These are phyloP conservation scores for Adansonia digitata DNA, from an alignment of 345 rosid species.

Conservation along the genomic window DNA sequence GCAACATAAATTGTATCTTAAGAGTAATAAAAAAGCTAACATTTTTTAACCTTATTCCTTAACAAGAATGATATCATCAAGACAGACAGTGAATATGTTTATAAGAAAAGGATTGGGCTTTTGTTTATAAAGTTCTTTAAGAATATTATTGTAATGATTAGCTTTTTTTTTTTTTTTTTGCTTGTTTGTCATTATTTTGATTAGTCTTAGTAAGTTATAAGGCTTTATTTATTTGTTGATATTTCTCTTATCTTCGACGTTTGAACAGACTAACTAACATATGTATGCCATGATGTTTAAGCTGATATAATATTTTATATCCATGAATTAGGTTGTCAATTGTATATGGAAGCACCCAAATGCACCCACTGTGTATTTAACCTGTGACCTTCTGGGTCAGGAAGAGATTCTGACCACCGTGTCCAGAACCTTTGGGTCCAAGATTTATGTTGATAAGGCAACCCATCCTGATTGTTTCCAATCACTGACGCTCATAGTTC, in stretches of 20 bases:
- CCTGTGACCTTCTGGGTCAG: slow-evolving; percentile 77
- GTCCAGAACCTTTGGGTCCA: slow-evolving; percentile 67
- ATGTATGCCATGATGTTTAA: background rate
- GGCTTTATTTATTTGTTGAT: background rate
- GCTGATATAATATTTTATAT: background rate
- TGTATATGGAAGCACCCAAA: slow-evolving; percentile 90
- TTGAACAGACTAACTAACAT: background rate
- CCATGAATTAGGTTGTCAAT: slow-evolving; percentile 51
- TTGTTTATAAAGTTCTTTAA: background rate
- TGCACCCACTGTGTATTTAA: slow-evolving; percentile 59
- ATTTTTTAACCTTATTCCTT: background rate
- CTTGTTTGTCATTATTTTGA: background rate
- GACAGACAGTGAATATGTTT: background rate
- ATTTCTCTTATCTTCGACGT: background rate
- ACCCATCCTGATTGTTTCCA: slow-evolving; percentile 44
- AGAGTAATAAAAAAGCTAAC: background rate
- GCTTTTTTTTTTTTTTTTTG: background rate
- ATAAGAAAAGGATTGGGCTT: background rate
- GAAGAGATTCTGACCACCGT: slow-evolving; percentile 62
- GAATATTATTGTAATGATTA: background rate
- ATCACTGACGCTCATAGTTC: slow-evolving; percentile 42
- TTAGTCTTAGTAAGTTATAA: background rate
- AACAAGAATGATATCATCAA: background rate
- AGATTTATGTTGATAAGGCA: slow-evolving; percentile 62
- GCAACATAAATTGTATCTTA: too few relatives aligned